These are phyloP conservation scores for Smittium culicis DNA, from an alignment of 371 early-diverging fungal species.

Conservation along the genomic window DNA sequence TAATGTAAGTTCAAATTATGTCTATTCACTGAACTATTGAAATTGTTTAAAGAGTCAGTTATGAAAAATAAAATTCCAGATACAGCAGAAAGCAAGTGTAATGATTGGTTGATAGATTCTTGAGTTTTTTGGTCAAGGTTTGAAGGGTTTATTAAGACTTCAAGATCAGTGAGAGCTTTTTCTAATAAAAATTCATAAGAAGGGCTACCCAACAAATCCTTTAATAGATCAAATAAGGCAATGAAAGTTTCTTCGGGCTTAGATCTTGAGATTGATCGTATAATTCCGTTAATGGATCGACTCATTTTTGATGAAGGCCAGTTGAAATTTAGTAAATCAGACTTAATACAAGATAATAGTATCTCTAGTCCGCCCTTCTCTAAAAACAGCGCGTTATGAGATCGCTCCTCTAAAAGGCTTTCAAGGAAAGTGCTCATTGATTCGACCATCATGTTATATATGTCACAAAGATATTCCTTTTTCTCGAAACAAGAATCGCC, in stretches of 20 bases:
- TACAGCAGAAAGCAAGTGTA: constrained; percentile 12
- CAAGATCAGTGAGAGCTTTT: not conserved
- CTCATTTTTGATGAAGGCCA: constrained; percentile 29
- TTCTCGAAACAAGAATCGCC: constrained; percentile 14
- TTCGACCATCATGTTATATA: constrained; percentile 34
- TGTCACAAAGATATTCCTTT: constrained; percentile 21
- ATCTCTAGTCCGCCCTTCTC: constrained; percentile 29
- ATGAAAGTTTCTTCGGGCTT: constrained; percentile 25
- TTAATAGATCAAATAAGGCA: constrained; percentile 19
- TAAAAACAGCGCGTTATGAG: constrained; percentile 26
- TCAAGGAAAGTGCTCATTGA: constrained; percentile 32
- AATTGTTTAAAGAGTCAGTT: not conserved
- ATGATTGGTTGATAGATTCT: constrained; percentile 9
- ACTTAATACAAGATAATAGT: constrained; percentile 21
- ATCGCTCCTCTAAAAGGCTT: constrained; percentile 30
- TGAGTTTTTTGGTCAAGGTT: constrained; percentile 15
- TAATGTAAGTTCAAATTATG: not conserved
- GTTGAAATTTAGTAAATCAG: constrained; percentile 28
- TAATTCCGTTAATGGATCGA: constrained; percentile 27
- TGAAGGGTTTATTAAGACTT: constrained; percentile 20
- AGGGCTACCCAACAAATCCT: constrained; percentile 9
- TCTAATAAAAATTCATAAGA: not conserved
- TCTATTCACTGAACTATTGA: not conserved
- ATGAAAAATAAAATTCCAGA: constrained; percentile 5
- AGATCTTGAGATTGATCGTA: constrained; percentile 24